A percentile compares a stretch with the other conserved stretches of the same genome.
Evolutionary conservation across 768 basidiomycete species (phyloP).

Genomic region (Suillus subaureus): DNA sequence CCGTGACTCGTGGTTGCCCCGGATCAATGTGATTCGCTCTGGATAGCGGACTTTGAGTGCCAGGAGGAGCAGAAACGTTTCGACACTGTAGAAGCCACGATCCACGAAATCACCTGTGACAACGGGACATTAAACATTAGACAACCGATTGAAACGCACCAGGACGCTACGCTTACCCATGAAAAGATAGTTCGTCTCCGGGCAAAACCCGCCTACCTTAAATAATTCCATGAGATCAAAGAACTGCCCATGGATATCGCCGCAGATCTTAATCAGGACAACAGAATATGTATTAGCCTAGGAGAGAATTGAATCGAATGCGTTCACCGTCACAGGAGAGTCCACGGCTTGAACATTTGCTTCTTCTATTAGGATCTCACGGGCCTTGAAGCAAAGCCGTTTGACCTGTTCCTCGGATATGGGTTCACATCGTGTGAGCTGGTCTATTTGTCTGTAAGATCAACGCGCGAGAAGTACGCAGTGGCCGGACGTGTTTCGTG

Average conservation of each 20-base stretch:
- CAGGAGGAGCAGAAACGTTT: conserved; percentile 92
- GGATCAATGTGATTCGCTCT: conserved; percentile 94
- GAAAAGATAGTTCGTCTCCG: conserved; percentile 94
- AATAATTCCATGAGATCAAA: conserved; percentile 97
- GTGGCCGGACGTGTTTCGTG: conserved; percentile 7
- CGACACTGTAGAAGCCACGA: conserved; percentile 95
- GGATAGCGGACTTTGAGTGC: conserved; percentile 97
- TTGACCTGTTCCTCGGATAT: conserved; percentile 97
- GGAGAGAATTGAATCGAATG: conserved; percentile 14
- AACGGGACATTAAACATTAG: conserved; percentile 15
- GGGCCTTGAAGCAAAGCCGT: conserved; percentile 90
- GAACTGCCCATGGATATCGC: conserved; percentile 97
- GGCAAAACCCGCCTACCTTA: conserved; percentile 89
- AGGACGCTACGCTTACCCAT: conserved; percentile 66
- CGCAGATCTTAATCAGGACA: conserved; percentile 64
- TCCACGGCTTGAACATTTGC: conserved; percentile 97
- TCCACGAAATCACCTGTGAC: conserved; percentile 93
- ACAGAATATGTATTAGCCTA: conserved; percentile 13
- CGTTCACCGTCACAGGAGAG: conserved; percentile 88
- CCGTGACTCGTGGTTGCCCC: conserved; percentile 96
- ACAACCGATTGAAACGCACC: conserved; percentile 11
- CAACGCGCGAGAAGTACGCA: conserved; percentile 11
- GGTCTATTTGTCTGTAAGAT: conserved; percentile 82
- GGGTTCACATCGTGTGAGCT: conserved; percentile 89
- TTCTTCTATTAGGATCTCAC: conserved; percentile 96